Base-by-base conservation (phyloP, 495 filamentous ascomycete species). In the Hapsidospora chrysogenum region DNA sequence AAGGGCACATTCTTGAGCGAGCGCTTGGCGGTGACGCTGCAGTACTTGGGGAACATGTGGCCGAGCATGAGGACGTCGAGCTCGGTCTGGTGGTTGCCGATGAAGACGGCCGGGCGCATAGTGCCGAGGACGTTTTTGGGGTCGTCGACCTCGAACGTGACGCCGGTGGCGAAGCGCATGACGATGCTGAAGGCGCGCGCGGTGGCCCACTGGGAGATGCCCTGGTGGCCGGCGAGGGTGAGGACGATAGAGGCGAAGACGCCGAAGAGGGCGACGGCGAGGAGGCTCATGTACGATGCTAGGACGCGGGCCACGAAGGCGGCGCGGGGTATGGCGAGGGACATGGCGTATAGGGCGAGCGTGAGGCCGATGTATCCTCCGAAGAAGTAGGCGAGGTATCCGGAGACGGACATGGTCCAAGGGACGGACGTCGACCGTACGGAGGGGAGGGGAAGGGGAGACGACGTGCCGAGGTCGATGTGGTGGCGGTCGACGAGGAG, bases 71-170 rank as follows among this genome's bases (percentile, higher is more conserved):
- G 66, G 21, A 99, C 80, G 51, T 99, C 89, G 37, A 99, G 70
- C 53, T 95, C 92, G 4, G 77, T 80, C 62, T 95, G 86, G 60
- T 96, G 87, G 52, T 96, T 96, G 17, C 74, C 79, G 45, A 96
- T 67, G 48, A 96, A 86, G 33, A 97, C 81, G 27, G 82, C 83
- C 3, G 89, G 92, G 25, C 86, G 70, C 18, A 69, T 69, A 3
- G 60, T 66, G 14, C 57, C 46, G 19, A 93, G 70, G 37, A 74
- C 47, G 39, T 76, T 55, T 29, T 75, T 54, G 29, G 80, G 78
- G 34, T 80, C 71, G 25, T 76, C 57, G 39, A 95, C 60, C 29
- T 74, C 63, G 46, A 94, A 95, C 18, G 56, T 64, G n/a, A 97
- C 64, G 31, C 85, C 85, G 13, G 84, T 85, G 15, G 70, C 66